These are phyloP conservation scores for Mycena venus DNA, from an alignment of 768 basidiomycete species.

Conservation along the genomic window DNA sequence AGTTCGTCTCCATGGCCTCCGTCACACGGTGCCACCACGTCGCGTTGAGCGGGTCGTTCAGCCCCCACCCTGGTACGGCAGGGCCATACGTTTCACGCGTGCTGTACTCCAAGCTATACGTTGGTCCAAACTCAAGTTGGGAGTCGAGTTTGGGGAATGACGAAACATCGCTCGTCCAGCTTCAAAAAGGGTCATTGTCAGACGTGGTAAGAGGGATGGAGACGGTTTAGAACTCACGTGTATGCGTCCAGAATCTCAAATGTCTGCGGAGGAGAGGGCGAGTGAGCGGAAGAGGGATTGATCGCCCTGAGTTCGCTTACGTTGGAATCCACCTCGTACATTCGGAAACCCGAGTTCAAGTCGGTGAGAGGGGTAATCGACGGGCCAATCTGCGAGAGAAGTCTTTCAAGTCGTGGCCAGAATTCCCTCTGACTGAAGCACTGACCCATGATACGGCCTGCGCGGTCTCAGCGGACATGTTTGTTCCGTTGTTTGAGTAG, in stretches of 20 bases:
- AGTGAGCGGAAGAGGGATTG: conserved; percentile 1
- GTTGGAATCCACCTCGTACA: conserved; percentile 78
- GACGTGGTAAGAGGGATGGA: neutral
- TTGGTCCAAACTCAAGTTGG: conserved; percentile 71
- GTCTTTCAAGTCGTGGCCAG: neutral
- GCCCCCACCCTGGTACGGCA: conserved; percentile 69
- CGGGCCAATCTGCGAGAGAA: conserved; percentile 66
- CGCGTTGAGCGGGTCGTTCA: conserved; percentile 78
- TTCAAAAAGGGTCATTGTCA: conserved; percentile 40
- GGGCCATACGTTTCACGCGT: conserved; percentile 76
- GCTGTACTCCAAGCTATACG: conserved; percentile 75
- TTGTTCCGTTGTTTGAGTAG: conserved; percentile 38
- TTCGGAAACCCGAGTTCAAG: conserved; percentile 80
- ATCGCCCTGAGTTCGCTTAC: conserved; percentile 51
- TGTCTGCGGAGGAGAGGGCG: conserved; percentile 57
- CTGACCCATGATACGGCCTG: conserved; percentile 48
- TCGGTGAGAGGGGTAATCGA: conserved; percentile 79
- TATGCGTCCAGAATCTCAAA: conserved; percentile 84
- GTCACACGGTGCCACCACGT: conserved; percentile 90
- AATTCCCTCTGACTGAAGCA: conserved; percentile 24
- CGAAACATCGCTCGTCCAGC: conserved; percentile 75
- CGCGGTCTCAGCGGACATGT: conserved; percentile 19
- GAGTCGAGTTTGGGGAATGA: conserved; percentile 68
- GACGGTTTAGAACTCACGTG: conserved; percentile 62
- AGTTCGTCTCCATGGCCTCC: conserved; percentile 75